phyloP scores from a whole-genome alignment of 2,329 filamentous ascomycete species.

The Xylaria sp. region DNA sequence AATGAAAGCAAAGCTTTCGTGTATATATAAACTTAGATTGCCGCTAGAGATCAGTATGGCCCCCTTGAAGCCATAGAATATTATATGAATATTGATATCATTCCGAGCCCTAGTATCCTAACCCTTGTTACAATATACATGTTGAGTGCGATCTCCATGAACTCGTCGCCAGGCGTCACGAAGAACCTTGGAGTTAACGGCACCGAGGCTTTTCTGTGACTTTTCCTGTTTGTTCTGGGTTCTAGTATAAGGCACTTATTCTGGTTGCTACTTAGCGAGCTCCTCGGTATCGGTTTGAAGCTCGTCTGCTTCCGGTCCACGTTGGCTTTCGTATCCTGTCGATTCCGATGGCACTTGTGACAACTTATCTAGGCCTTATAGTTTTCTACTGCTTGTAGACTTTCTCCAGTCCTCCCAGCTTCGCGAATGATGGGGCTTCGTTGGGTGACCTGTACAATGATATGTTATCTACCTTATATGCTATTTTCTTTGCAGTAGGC shows the following conservation, averaged over 20 bases:
- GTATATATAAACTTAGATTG: too few species aligned
- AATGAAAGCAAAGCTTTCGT: too few species aligned
- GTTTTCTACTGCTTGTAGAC: slow-evolving; percentile 72
- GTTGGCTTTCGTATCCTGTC: slow-evolving; percentile 74
- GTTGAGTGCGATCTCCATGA: slow-evolving; percentile 62
- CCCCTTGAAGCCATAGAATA: too few species aligned
- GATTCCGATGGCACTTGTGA: slow-evolving; percentile 70
- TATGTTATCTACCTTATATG: slow-evolving; percentile 65
- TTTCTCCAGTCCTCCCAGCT: slow-evolving; percentile 72
- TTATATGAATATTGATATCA: too few species aligned
- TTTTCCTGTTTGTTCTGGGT: slow-evolving; percentile 65
- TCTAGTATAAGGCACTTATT: slow-evolving; percentile 72
- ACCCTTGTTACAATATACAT: too few species aligned
- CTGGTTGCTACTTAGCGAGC: slow-evolving; percentile 73
- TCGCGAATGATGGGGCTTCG: slow-evolving; percentile 67
- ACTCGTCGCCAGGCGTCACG: slow-evolving; percentile 58
- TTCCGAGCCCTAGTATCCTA: too few species aligned
- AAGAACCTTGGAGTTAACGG: slow-evolving; percentile 62
- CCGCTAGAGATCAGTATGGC: too few species aligned
- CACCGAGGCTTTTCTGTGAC: slow-evolving; percentile 52
- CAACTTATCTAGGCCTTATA: slow-evolving; percentile 71
- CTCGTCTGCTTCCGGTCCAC: slow-evolving; percentile 75
- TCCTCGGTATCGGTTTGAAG: slow-evolving; percentile 73
- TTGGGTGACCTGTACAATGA: slow-evolving; percentile 65
- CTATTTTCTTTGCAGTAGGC: slow-evolving; percentile 63